Percentiles rank a stretch among this genome's conserved stretches.
These are phyloP conservation scores for Yamadazyma blattariae DNA, from an alignment of 1,139 yeast genomes.

Conservation along the genomic window DNA sequence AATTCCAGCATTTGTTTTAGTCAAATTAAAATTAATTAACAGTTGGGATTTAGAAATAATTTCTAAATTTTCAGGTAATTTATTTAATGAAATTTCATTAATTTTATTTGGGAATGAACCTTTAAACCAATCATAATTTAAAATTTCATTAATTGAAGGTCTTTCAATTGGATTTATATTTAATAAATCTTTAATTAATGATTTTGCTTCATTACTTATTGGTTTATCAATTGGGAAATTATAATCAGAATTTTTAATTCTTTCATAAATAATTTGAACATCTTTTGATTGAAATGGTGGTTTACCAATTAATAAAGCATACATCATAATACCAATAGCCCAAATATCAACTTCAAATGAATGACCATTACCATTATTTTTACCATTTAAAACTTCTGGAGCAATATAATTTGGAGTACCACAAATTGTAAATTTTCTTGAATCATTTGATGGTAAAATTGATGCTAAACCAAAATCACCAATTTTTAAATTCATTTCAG, in stretches of 20 bases:
- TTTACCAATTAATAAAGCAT: constrained; percentile 84
- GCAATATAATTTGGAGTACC: constrained; percentile 99
- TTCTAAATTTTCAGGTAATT: constrained; percentile 58
- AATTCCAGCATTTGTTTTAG: constrained; percentile 65
- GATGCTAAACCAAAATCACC: constrained; percentile 98
- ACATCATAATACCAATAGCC: constrained; percentile 97
- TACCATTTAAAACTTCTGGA: constrained; percentile 92
- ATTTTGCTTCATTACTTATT: constrained; percentile 69
- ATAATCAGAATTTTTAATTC: constrained; percentile 83
- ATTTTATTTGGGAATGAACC: constrained; percentile 81
- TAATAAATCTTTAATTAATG: constrained; percentile 68
- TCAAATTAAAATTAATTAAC: constrained; percentile 62
- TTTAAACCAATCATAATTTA: constrained; percentile 80
- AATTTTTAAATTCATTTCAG: constrained; percentile 86
- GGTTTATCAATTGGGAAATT: constrained; percentile 73
- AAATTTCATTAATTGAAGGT: constrained; percentile 76
- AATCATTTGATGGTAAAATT: constrained; percentile 61
- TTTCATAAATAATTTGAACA: constrained; percentile 87
- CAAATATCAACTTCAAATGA: constrained; percentile 93
- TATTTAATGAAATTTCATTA: constrained; percentile 56
- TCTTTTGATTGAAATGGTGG: constrained; percentile 98
- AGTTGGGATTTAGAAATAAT: constrained; percentile 60
- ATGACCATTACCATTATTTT: constrained; percentile 69
- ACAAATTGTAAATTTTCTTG: constrained; percentile 88
- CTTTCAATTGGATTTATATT: constrained; percentile 77